Evolutionary conservation across 2,329 filamentous ascomycete species (phyloP), one percentile per base, ranked within the genome.

Genomic region (Aspergillus uvarum): DNA sequence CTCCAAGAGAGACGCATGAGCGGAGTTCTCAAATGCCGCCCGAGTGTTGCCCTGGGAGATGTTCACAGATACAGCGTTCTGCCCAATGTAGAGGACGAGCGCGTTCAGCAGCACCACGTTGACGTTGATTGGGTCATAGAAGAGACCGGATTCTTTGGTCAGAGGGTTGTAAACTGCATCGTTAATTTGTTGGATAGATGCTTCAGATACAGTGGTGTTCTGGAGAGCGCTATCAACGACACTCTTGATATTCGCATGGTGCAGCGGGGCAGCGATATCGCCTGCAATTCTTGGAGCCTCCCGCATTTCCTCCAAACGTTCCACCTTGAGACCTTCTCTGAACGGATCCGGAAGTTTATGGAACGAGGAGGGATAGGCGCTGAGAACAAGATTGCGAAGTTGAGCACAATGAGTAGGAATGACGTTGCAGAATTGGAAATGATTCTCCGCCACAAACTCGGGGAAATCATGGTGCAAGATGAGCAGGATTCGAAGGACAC

Each of bases 391-490:
- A 71, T 98, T 97, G 65, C 93, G 87, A 55, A 97, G 82, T 75
- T 98, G 95, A 16, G 89, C 88, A 76, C 91, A 95, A 70, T 95
- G 89, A 54, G 87, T 85, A 1, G 93, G 91, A 59, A 98, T 89
- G 70, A 86, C 87, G 67, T 90, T 88, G 78, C 89, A 92, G 55
- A 99, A 85, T 66, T 87, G 86, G 66, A 91, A 87, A 72, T 96
- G 91, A 74, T 96, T 92, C 68, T 93, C 91, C 5, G 91, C 89
- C 47, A 99, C 79, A 75, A 96, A 99, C 59, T 97, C 92, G 0
- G 94, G 90, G 76, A 92, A 98, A 74, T 99, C 95, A 72, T 98
- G 95, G 67, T 96, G 91, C 56, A 99, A 80, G 55, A 96, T 85
- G 35, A 96, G 80, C 57, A 98, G 79, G 61, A 97, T 85, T 71